A percentile compares a stretch with the other conserved stretches of the same genome.
These are phyloP conservation scores for Fraxinus ornus DNA, from an alignment of 305 asterid species.

Conservation along the genomic window DNA sequence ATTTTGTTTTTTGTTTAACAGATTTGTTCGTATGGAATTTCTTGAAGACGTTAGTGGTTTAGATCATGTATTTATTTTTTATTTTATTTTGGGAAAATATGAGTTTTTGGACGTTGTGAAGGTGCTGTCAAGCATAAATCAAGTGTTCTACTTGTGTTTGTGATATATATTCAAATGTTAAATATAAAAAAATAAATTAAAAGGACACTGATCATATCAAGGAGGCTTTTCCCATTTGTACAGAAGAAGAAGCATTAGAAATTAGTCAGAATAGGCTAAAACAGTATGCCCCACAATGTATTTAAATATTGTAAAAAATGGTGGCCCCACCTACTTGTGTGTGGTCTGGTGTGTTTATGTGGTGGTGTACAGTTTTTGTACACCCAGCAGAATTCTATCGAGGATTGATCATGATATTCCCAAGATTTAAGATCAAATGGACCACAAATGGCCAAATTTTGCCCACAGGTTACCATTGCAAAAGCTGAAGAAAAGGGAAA, in stretches of 20 bases:
- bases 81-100: too few species aligned
- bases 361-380: too few species aligned
- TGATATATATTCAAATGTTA: too few species aligned
- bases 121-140: neutral
- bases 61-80: neutral
- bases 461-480: conserved; percentile 19
- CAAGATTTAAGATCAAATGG: conserved; percentile 22
- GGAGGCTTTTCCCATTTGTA: neutral
- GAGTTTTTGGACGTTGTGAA: neutral
- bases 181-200: too few species aligned
- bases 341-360: too few species aligned
- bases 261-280: too few species aligned
- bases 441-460: conserved; percentile 18
- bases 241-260: too few species aligned
- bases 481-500: conserved; percentile 16
- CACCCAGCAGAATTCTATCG: conserved; percentile 13
- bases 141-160: neutral
- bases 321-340: too few species aligned
- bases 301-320: too few species aligned
- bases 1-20: neutral
- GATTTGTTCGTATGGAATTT: neutral
- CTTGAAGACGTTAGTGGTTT: neutral
- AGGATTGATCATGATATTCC: conserved; percentile 37
- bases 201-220: conserved; percentile 35
- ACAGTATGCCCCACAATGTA: too few species aligned